Evolutionary conservation across 2,329 filamentous ascomycete genomes (phyloP).

Genomic region (Diaporthe sp.): DNA sequence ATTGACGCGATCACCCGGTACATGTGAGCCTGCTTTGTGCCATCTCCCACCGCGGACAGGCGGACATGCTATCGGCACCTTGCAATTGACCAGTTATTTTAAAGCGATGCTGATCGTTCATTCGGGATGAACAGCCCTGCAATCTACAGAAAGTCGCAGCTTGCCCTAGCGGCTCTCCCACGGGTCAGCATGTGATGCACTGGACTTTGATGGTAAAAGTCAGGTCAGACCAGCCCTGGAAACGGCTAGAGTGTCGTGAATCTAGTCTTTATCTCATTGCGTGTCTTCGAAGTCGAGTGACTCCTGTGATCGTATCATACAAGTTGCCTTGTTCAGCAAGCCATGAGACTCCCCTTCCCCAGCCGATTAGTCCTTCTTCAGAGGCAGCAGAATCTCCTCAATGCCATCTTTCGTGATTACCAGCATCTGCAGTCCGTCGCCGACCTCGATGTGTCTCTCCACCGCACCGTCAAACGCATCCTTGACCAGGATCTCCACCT

Average conservation of each 20-base stretch:
- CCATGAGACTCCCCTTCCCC: neutral
- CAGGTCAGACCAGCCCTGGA: neutral
- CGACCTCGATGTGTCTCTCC: slow-evolving; percentile 98
- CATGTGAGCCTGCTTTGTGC: neutral
- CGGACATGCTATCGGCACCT: neutral
- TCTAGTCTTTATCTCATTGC: slow-evolving; percentile 34
- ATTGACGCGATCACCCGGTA: neutral
- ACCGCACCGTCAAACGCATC: slow-evolving; percentile 99
- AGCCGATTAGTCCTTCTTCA: slow-evolving; percentile 88
- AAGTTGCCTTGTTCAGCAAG: slow-evolving; percentile 43
- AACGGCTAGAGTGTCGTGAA: neutral
- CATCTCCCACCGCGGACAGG: neutral
- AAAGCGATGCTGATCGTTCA: neutral
- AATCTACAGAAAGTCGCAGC: neutral
- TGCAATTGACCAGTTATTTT: neutral
- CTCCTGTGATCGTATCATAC: slow-evolving; percentile 49
- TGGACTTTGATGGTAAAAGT: neutral
- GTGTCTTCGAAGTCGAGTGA: slow-evolving; percentile 34
- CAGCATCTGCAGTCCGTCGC: slow-evolving; percentile 95
- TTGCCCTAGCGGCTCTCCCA: neutral
- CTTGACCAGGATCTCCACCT: slow-evolving; percentile 90
- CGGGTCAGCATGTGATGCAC: neutral
- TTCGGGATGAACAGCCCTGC: neutral
- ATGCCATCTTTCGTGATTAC: slow-evolving; percentile 91
- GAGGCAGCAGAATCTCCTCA: slow-evolving; percentile 83